Percentiles rank a stretch among this genome's conserved stretches.
These are phyloP conservation scores for Aleurites moluccanus DNA, from an alignment of 441 rosid genomes.

Conservation along the genomic window DNA sequence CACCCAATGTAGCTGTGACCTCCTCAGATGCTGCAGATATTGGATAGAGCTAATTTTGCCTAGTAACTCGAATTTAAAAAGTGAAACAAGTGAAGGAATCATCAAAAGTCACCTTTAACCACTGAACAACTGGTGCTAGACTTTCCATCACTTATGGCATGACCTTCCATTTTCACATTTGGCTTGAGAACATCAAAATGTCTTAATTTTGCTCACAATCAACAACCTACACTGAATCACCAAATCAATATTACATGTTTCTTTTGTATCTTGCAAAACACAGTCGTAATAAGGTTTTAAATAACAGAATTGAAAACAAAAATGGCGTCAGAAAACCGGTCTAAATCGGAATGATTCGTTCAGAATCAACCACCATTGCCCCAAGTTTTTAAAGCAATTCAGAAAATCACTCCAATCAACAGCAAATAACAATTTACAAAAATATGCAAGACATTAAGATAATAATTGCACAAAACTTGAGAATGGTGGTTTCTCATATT, in stretches of 20 bases:
- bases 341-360: no score
- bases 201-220: neutral
- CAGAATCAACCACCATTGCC: no score
- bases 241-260: neutral
- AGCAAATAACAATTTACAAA: no score
- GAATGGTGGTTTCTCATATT: no score
- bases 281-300: no score
- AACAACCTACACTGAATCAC: neutral
- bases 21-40: conserved; percentile 22
- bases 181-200: neutral
- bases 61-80: conserved; percentile 11
- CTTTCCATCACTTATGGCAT: conserved; percentile 10
- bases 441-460: no score
- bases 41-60: conserved; percentile 18
- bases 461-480: no score
- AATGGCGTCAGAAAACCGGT: no score
- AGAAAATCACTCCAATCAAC: no score
- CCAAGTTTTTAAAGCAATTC: no score
- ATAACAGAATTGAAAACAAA: no score
- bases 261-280: neutral
- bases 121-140: conserved; percentile 10
- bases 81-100: conserved; percentile 9
- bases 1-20: neutral
- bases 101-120: conserved; percentile 25
- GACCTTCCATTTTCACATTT: conserved; percentile 8